Conservation (phyloP, 306 rosid species). For the Acmispon strigosus region DNA sequence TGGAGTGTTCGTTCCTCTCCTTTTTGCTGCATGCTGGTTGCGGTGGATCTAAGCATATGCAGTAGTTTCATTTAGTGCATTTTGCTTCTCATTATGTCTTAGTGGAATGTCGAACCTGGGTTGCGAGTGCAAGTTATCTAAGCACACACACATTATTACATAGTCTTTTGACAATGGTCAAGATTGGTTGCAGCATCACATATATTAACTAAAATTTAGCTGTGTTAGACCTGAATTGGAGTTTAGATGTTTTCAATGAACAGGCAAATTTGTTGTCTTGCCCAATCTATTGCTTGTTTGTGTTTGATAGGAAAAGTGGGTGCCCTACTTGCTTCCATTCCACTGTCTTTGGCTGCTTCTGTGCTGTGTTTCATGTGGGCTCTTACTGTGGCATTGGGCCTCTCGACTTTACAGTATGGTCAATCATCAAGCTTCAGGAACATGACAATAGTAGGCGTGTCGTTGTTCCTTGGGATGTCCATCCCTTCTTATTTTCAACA, state of each 20-base stretch:
- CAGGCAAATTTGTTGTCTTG: background rate
- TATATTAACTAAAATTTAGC: background rate
- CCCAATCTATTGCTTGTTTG: background rate
- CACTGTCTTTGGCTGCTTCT: conserved; percentile 83
- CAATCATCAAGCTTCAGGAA: conserved; percentile 75
- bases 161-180: background rate
- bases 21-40: background rate
- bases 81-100: background rate
- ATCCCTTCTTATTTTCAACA: conserved; percentile 91
- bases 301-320: conserved; percentile 75
- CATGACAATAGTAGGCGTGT: conserved; percentile 72
- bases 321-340: conserved; percentile 96
- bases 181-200: background rate
- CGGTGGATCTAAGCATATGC: background rate
- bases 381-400: conserved; percentile 70
- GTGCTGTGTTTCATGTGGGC: conserved; percentile 88
- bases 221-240: background rate
- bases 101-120: background rate
- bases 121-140: background rate
- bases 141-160: background rate
- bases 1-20: too few relatives aligned
- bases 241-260: background rate
- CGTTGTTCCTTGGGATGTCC: conserved; percentile 92
- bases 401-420: conserved; percentile 64
- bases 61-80: background rate